These are phyloP conservation scores for Beta corolliflora DNA, from an alignment of 179 eudicot species.

Conservation along the genomic window DNA sequence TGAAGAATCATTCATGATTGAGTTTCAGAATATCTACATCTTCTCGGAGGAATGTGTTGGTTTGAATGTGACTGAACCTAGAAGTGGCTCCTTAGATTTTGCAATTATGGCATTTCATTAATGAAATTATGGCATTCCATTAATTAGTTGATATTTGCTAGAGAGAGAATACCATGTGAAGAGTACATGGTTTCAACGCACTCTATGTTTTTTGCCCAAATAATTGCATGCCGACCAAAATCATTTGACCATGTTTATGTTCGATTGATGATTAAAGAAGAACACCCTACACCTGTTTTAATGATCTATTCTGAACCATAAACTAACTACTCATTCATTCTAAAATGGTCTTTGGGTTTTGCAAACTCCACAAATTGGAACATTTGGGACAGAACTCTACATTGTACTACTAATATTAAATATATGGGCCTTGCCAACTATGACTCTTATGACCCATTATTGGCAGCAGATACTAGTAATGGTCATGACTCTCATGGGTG, in stretches of 20 bases:
- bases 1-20: not conserved
- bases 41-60: not conserved
- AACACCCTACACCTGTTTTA: not conserved
- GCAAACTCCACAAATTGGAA: not conserved
- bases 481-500: not conserved
- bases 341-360: not conserved
- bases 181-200: conserved; percentile 23
- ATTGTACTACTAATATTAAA: no score
- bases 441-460: not conserved
- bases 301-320: conserved; percentile 9
- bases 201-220: conserved; percentile 16
- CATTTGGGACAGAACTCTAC: not conserved
- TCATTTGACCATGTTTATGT: conserved; percentile 12
- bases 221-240: conserved; percentile 26
- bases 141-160: not conserved
- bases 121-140: conserved; percentile 3
- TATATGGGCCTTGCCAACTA: not conserved
- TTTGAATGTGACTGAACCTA: conserved; percentile 27
- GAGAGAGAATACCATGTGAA: conserved; percentile 22
- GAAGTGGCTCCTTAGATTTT: conserved; percentile 27
- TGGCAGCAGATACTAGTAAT: no score
- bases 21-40: conserved; percentile 4
- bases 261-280: conserved; percentile 12
- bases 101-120: conserved; percentile 20
- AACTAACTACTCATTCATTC: not conserved